Percentiles rank a stretch among this genome's conserved stretches.
Conservation (phyloP, 129 eudicot species). For the Pittosporum tobira region DNA sequence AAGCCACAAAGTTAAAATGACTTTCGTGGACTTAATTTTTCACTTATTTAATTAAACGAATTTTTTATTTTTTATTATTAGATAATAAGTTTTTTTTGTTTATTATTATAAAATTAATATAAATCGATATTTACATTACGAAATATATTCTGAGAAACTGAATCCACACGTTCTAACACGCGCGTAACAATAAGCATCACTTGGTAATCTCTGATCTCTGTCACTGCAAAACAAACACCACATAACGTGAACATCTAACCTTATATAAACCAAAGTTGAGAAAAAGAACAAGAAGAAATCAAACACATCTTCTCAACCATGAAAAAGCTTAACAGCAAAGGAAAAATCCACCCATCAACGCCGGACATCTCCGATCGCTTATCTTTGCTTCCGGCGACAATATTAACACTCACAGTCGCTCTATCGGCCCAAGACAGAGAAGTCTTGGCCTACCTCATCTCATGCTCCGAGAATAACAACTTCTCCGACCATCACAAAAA, state of each 20-base stretch:
- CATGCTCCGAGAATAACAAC: conserved; percentile 20
- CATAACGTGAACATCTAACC: too few relatives aligned
- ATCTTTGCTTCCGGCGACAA: conserved; percentile 37
- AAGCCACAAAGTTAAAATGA: too few relatives aligned
- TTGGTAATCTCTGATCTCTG: neutral
- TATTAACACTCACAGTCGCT: conserved; percentile 35
- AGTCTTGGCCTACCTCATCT: conserved; percentile 49
- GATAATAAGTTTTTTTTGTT: too few relatives aligned
- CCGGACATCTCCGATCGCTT: conserved; percentile 34
- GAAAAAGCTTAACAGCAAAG: conserved; percentile 49
- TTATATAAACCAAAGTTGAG: neutral
- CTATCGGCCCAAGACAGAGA: conserved; percentile 37
- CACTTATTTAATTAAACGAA: too few relatives aligned
- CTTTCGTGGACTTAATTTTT: too few relatives aligned
- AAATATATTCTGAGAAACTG: neutral
- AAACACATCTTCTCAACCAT: conserved; percentile 2
- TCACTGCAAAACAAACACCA: too few relatives aligned
- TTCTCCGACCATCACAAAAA: neutral
- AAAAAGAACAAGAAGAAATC: neutral
- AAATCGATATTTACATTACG: too few relatives aligned
- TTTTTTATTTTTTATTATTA: too few relatives aligned
- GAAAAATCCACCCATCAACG: conserved; percentile 43
- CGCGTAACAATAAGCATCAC: conserved; percentile 6
- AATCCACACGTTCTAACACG: neutral
- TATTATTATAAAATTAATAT: too few relatives aligned